Evolutionary conservation across 768 basidiomycete genomes (phyloP), one percentile per base, ranked within the genome.

Genomic region (Rhodotorula paludigena): DNA sequence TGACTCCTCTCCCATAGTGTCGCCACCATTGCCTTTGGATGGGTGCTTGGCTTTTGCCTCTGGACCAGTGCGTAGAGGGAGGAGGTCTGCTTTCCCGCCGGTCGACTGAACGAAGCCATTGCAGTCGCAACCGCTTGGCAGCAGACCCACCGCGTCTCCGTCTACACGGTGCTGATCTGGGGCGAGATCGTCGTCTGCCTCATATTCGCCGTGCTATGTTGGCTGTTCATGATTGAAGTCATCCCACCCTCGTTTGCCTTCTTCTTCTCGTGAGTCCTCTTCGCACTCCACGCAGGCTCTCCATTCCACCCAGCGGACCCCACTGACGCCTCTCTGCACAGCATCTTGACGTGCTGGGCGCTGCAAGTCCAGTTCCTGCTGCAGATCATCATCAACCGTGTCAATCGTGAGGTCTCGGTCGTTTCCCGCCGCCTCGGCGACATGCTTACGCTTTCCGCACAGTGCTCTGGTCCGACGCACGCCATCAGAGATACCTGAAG

Each of bases 341-440:
- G 33, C 8, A 59, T 60, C 21, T 18, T 60, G 2, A 66, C 58
- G 3, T 38, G 35, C 23, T 60, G 59, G 54, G 65, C 53, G 0
- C 16, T 42, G 16, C 58, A 66, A 33, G 58, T 66, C 8, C 65
- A 66, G 56, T 51, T 57, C 45, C 65, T 66, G 1, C 65, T 66
- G 45, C 59, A 60, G 49, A 66, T 66, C 39, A 66, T 66, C n/a
- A 49, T 56, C 59, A 65, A 65, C 30, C 64, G 64, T 28, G 57
- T 65, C n/a, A 58, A 58, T 23, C 49, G 62, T 64, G 25, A 15
- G 63, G 33, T 47, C 12, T 9, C 48, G 20, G 6, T 5, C 12
- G 48, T 23, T n/a, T 20, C 8, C 7, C 20, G 18, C 8, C 23
- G 5, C 6, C 25, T 35, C 11, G 42, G 5, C 14, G 11, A 9